Evolutionary conservation across 768 basidiomycete genomes (phyloP).

Genomic region (Neoboletus magnificus): DNA sequence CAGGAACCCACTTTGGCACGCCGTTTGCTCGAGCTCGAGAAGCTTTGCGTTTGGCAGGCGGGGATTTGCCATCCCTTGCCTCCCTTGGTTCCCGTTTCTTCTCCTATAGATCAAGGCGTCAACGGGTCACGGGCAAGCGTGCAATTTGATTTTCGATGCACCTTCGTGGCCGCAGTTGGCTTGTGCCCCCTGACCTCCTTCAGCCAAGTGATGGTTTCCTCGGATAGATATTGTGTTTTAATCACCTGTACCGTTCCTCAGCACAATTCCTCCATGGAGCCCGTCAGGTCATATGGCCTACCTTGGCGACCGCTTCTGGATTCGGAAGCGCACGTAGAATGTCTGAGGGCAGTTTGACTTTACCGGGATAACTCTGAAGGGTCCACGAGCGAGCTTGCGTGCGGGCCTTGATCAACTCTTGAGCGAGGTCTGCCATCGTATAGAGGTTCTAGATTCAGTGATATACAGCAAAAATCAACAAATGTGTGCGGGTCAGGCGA

Average conservation of each 20-base stretch:
- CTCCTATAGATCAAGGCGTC: conserved; percentile 29
- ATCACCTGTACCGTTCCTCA: conserved; percentile 47
- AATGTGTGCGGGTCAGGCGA: neutral
- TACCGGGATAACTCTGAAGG: conserved; percentile 75
- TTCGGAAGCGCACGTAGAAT: conserved; percentile 72
- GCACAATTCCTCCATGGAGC: neutral
- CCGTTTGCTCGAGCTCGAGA: conserved; percentile 31
- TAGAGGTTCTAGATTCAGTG: conserved; percentile 69
- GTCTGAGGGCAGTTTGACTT: conserved; percentile 75
- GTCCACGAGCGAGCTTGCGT: conserved; percentile 66
- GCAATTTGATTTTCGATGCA: conserved; percentile 9
- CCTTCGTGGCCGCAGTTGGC: conserved; percentile 30
- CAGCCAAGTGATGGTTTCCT: conserved; percentile 56
- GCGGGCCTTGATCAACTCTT: conserved; percentile 76
- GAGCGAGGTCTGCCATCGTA: conserved; percentile 81
- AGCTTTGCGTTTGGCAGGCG: conserved; percentile 53
- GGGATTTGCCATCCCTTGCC: conserved; percentile 49
- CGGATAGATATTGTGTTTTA: conserved; percentile 65
- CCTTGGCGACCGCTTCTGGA: conserved; percentile 64
- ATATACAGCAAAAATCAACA: neutral
- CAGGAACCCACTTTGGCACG: conserved; percentile 22
- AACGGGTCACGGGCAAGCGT: conserved; percentile 3
- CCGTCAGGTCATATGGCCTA: conserved; percentile 18
- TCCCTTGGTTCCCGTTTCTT: conserved; percentile 36
- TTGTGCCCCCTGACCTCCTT: conserved; percentile 43